Percentiles rank a stretch among this genome's conserved stretches.
These are phyloP conservation scores for Talaromyces thailandensis DNA, from an alignment of 495 filamentous ascomycete species.

Conservation along the genomic window DNA sequence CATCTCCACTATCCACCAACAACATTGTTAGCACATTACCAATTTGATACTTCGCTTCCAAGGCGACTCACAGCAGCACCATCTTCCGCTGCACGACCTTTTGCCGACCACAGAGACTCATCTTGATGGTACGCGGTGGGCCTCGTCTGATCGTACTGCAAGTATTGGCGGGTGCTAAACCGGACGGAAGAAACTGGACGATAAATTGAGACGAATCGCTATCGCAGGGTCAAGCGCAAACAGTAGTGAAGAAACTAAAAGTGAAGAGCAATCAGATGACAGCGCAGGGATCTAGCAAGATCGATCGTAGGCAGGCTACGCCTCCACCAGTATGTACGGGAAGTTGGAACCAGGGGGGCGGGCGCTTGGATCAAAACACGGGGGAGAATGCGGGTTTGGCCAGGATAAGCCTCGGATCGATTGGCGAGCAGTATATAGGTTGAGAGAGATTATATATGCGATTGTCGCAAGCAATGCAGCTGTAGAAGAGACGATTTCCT, in stretches of 20 bases:
- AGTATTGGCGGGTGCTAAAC: neutral
- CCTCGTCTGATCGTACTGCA: neutral
- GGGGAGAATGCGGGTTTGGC: neutral
- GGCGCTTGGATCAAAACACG: neutral
- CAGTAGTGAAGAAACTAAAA: neutral
- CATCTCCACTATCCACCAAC: constrained; percentile 63
- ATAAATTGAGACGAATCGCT: neutral
- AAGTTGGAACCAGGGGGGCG: neutral
- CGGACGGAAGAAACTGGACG: neutral
- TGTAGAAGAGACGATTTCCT: neutral
- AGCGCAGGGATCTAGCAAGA: neutral
- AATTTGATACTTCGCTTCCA: neutral
- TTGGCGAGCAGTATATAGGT: neutral
- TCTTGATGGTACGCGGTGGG: constrained; percentile 8
- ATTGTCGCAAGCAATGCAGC: neutral
- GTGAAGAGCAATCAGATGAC: neutral
- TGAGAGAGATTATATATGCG: neutral
- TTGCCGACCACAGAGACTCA: constrained; percentile 49
- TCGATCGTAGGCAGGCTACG: neutral
- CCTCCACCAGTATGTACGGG: neutral
- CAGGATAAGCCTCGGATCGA: neutral
- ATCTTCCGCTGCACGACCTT: constrained; percentile 95
- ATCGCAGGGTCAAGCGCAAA: neutral
- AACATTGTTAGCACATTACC: neutral
- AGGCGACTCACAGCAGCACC: constrained; percentile 73